These are phyloP conservation scores for Primulina eburnea DNA, from an alignment of 257 asterid genomes.

Conservation along the genomic window DNA sequence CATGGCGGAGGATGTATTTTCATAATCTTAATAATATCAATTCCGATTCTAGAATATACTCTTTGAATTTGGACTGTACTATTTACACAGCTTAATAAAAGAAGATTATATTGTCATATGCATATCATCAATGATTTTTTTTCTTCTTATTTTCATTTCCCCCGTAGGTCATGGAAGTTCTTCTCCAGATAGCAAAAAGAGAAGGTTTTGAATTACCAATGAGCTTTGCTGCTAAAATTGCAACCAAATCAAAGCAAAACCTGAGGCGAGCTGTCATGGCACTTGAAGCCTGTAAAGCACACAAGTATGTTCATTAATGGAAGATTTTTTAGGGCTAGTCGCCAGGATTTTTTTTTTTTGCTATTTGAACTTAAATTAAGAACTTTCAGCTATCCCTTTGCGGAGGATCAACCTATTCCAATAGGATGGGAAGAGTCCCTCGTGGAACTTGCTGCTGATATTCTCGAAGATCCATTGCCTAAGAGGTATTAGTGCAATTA, in stretches of 20 bases:
- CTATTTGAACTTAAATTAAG: slow-evolving; percentile 14
- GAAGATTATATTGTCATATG: neutral
- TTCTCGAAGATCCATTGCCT: slow-evolving; percentile 63
- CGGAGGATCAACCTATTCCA: slow-evolving; percentile 76
- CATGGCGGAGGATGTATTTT: neutral
- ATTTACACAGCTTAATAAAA: neutral
- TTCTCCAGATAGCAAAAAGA: slow-evolving; percentile 66
- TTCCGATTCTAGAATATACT: neutral
- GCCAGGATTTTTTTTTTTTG: neutral
- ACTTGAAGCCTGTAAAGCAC: slow-evolving; percentile 90
- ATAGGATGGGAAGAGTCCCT: slow-evolving; percentile 81
- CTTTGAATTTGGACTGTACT: neutral
- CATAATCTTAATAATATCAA: neutral
- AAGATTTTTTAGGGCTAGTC: slow-evolving; percentile 9
- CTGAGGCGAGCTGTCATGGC: slow-evolving; percentile 84
- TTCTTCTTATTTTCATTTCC: neutral
- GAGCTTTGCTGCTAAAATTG: slow-evolving; percentile 75
- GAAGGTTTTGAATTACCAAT: slow-evolving; percentile 71
- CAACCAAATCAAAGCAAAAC: slow-evolving; percentile 70
- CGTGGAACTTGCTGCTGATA: slow-evolving; percentile 64
- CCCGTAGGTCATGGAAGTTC: slow-evolving; percentile 66
- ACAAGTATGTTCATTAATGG: slow-evolving; percentile 45
- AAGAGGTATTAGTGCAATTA: slow-evolving; percentile 40
- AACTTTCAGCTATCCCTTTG: slow-evolving; percentile 68
- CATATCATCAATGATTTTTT: slow-evolving; percentile 6